A percentile compares a stretch with the other conserved stretches of the same genome.
Conservation (phyloP, 441 rosid species). For the Corymbia calophylla region DNA sequence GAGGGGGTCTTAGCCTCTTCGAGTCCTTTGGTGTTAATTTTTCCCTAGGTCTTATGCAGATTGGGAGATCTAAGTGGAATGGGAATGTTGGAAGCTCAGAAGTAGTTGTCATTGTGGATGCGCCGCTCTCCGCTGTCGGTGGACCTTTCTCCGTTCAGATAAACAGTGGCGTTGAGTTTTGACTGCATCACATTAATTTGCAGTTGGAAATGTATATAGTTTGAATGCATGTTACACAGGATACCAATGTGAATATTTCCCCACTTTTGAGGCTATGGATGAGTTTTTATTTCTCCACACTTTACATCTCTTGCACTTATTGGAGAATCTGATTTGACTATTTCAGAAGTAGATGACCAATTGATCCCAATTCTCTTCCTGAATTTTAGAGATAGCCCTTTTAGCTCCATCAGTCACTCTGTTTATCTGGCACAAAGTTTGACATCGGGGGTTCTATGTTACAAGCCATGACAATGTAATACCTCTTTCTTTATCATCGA, state of each 20-base stretch:
- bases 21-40: neutral
- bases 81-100: constrained; percentile 74
- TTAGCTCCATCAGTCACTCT: neutral
- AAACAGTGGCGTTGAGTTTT: constrained; percentile 76
- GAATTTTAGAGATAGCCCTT: neutral
- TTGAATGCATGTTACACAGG: neutral
- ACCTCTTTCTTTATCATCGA: neutral
- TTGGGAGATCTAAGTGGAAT: constrained; percentile 86
- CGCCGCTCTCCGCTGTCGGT: constrained; percentile 52
- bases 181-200: constrained; percentile 8
- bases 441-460: neutral
- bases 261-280: neutral
- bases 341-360: neutral
- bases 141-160: constrained; percentile 78
- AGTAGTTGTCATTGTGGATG: constrained; percentile 65
- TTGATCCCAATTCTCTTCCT: neutral
- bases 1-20: no score
- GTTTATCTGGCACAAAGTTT: neutral
- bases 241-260: constrained; percentile 20
- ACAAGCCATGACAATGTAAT: neutral
- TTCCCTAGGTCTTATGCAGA: constrained; percentile 25
- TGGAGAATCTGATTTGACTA: neutral
- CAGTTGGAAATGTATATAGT: constrained; percentile 28
- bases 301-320: neutral
- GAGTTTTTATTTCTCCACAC: neutral